Percentiles rank a stretch among this genome's conserved stretches.
Evolutionary conservation across 225 moss, liverwort and hornwort genomes (phyloP).

Genomic region (Sphagnum tenellum): DNA sequence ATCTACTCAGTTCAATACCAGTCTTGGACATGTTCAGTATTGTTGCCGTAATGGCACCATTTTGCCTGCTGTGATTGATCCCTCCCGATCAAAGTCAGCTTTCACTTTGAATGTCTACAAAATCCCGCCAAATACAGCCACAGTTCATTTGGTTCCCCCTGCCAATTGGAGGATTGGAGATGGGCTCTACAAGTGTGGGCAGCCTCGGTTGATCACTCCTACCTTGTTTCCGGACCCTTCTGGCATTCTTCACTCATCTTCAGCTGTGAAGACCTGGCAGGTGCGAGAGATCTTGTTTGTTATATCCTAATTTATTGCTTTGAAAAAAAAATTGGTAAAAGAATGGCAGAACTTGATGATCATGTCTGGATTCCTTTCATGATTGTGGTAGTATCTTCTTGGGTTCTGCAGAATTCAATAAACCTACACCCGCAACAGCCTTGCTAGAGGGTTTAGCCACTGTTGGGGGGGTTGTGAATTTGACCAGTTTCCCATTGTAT

Average conservation of each 20-base stretch:
- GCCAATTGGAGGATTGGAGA: slow-evolving; percentile 38
- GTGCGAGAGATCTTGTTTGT: slow-evolving; percentile 27
- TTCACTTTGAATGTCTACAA: slow-evolving; percentile 50
- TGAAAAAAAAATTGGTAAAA: too few relatives aligned
- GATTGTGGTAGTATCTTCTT: too few relatives aligned
- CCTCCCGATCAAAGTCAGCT: slow-evolving; percentile 46
- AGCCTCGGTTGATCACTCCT: slow-evolving; percentile 34
- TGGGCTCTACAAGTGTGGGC: slow-evolving; percentile 38
- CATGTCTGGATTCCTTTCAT: too few relatives aligned
- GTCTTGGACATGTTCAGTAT: slow-evolving; percentile 35
- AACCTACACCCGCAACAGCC: too few relatives aligned
- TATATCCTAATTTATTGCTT: not conserved
- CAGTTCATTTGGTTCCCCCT: slow-evolving; percentile 44
- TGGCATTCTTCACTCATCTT: slow-evolving; percentile 31
- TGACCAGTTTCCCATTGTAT: too few relatives aligned
- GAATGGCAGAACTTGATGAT: too few relatives aligned
- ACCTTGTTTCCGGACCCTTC: slow-evolving; percentile 24
- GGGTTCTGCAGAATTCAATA: too few relatives aligned
- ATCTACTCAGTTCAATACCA: slow-evolving; percentile 15
- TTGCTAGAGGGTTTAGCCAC: too few relatives aligned
- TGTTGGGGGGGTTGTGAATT: too few relatives aligned
- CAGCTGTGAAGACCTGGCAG: slow-evolving; percentile 74
- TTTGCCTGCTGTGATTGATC: slow-evolving; percentile 53
- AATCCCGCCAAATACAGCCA: slow-evolving; percentile 20
- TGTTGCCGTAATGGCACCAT: slow-evolving; percentile 85